Conservation (phyloP, 306 rosid species). For the Fagus crenata region DNA sequence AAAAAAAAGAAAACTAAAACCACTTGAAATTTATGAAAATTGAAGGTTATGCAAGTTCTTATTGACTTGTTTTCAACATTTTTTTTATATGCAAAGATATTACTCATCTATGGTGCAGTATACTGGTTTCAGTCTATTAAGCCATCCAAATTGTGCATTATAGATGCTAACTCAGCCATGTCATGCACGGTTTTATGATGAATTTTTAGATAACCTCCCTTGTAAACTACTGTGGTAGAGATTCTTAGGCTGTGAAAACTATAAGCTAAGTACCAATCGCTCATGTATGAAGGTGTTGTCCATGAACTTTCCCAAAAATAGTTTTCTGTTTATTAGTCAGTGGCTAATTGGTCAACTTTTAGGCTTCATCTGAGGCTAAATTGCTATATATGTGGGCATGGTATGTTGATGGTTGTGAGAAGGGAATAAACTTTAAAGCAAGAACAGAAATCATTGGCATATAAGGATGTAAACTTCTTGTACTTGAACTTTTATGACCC, state of each 20-base stretch:
- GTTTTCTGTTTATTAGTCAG: neutral
- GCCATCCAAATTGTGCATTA: neutral
- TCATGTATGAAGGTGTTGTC: neutral
- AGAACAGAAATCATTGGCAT: neutral
- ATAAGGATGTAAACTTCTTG: neutral
- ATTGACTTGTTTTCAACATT: neutral
- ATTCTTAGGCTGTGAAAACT: neutral
- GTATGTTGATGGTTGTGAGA: neutral
- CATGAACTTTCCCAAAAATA: neutral
- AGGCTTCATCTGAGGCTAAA: neutral
- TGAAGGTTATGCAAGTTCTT: neutral
- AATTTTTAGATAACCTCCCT: neutral
- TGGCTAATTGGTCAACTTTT: neutral
- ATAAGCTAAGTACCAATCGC: neutral
- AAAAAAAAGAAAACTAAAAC: no score
- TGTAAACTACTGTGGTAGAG: neutral
- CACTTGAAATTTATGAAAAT: no score
- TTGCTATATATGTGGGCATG: neutral
- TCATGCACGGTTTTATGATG: neutral
- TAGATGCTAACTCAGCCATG: neutral
- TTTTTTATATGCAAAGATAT: neutral
- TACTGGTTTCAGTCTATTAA: neutral
- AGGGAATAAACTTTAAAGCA: neutral
- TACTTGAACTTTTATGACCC: no score
- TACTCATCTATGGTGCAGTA: neutral